Evolutionary conservation across 805 yeast genomes (phyloP), one percentile per base, ranked within the genome.

Genomic region (Ogataea dorogensis): DNA sequence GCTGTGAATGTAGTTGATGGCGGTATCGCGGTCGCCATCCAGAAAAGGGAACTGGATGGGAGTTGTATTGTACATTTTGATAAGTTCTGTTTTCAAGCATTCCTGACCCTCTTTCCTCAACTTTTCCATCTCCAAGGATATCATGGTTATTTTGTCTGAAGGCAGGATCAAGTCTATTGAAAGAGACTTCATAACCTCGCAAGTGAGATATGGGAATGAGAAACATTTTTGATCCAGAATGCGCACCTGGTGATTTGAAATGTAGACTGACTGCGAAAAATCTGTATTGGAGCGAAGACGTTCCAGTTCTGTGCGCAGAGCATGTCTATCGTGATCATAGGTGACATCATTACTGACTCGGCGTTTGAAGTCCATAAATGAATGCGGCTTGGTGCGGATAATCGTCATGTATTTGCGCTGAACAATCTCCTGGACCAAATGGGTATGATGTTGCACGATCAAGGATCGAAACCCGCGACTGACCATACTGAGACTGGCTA

Each of bases 261-360:
- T 40, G 26, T 40, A 42, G 13, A 27, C 17, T 7, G 20, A 16
- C 14, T 23, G 14, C 4, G 39, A 26, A 5, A 20, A 16, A 5
- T 23, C 17, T 14, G 28, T 19, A 17, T 25, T 17, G 11, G 20
- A 10, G 5, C 33, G 23, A 7, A 36, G 5, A 14, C 24, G 23
- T 15, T 50, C 53, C n/a, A 45, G 21, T 16, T 28, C 31, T 1
- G 54, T 47, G 11, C 33, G 28, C 13, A 50, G 34, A 5, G 55
- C 52, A 25, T 49, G 42, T 11, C 40, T 45, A 15, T 38, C 29
- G 25, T 52, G 53, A 20, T 48, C 51, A 20, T 48, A 41, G 9
- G 39, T 42, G 6, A 38, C 29, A n/a, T 41, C 51, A 27, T 47
- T 42, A 18, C 47, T 45, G 16, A 36, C 44, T n/a, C 49, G 42